phyloP scores from a whole-genome alignment of 331 rosid species.

The Malus hybrid region DNA sequence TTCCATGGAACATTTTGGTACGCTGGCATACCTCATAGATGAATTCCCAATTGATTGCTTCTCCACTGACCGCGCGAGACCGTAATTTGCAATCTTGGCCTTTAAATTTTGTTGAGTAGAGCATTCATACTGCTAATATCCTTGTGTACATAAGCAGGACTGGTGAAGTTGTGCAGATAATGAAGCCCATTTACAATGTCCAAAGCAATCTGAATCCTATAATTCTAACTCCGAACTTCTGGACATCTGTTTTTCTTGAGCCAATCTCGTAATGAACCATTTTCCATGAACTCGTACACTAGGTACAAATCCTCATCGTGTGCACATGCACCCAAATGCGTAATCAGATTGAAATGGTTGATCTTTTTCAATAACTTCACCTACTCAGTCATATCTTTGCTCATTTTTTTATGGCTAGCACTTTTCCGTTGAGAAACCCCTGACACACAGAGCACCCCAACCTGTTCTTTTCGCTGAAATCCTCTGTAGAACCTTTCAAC shows the following conservation, averaged over 20 bases:
- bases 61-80: conserved; percentile 36
- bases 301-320: conserved; percentile 28
- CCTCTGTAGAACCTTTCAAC: neutral
- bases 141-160: conserved; percentile 57
- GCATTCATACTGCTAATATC: conserved; percentile 34
- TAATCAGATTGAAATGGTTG: conserved; percentile 58
- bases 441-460: neutral
- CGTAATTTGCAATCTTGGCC: conserved; percentile 57
- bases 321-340: conserved; percentile 51
- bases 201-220: conserved; percentile 60
- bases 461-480: neutral
- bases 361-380: conserved; percentile 47
- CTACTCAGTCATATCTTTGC: conserved; percentile 18
- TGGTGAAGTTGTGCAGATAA: conserved; percentile 74
- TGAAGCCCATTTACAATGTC: conserved; percentile 70
- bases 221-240: conserved; percentile 34
- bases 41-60: neutral
- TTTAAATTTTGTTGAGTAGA: conserved; percentile 27
- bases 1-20: conserved; percentile 29
- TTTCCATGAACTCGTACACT: conserved; percentile 60
- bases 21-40: conserved; percentile 7
- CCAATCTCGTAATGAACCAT: conserved; percentile 65
- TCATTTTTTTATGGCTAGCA: neutral
- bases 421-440: neutral
- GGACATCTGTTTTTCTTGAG: conserved; percentile 19